Evolutionary conservation across 2,329 filamentous ascomycete species (phyloP).

Genomic region (Intubia oerlemansii): DNA sequence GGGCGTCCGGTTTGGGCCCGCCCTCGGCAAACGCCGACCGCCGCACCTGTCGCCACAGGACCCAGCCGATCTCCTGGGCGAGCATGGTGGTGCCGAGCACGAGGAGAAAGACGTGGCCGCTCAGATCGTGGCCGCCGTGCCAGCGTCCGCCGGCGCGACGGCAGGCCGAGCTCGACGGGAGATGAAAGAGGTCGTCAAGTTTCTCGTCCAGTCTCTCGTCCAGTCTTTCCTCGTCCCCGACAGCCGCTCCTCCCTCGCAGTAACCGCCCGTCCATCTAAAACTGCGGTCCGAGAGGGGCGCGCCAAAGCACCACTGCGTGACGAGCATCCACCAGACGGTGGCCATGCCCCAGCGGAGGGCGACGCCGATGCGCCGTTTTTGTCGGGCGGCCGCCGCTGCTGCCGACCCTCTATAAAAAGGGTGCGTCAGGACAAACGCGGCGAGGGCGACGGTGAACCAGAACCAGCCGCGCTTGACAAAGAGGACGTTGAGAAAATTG

Average conservation of each 20-base stretch:
- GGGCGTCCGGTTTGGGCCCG: constrained; percentile 32
- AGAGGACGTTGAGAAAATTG: constrained; percentile 81
- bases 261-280: constrained; percentile 77
- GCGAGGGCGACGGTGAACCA: constrained; percentile 67
- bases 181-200: constrained; percentile 16
- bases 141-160: constrained; percentile 65
- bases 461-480: constrained; percentile 88
- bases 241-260: constrained; percentile 40
- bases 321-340: constrained; percentile 67
- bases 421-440: constrained; percentile 48
- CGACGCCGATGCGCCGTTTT: constrained; percentile 24
- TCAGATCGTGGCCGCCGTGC: constrained; percentile 91
- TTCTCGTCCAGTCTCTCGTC: no score
- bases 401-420: no score
- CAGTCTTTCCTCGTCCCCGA: no score
- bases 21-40: not conserved
- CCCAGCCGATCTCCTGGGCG: constrained; percentile 53
- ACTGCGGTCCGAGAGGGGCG: constrained; percentile 70
- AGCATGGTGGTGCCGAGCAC: constrained; percentile 68
- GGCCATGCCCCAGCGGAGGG: constrained; percentile 45
- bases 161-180: constrained; percentile 56
- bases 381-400: no score
- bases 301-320: constrained; percentile 94
- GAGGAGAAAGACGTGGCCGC: constrained; percentile 83
- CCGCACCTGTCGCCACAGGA: constrained; percentile 21